Base-by-base conservation (phyloP, 805 yeast genomes). In the Saccharomycopsis javanensis region DNA sequence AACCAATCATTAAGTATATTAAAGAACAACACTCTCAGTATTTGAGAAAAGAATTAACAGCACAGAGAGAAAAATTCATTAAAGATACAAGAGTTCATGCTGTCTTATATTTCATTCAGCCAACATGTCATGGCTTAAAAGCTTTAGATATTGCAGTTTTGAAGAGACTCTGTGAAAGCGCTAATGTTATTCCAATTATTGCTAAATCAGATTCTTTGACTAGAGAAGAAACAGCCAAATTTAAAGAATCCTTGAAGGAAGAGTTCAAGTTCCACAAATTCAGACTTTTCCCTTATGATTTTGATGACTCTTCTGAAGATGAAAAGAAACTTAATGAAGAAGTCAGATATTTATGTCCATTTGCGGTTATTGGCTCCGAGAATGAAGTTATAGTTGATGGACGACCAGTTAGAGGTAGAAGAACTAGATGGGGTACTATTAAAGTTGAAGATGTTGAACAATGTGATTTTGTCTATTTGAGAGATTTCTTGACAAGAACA, bases 141-240 rank as follows among this genome's bases (percentile, higher is more conserved):
- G 82, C 86, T 37, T 76, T 94, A 64, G 99, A 92, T 71, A 74
- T 89, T 50, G 82, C 83, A 57, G 92, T 91, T 18, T 79, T 92
- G 67, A 86, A 81, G 69, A 88, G 87, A 72, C 77, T 92, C 61
- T 78, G 90, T 37, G 97, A 92, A 70, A 86, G 90, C 64, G 87
- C 94, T 60, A 92, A 92, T 68, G 97, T 92, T 54, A 87, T 94
- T 55, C 99, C 99, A 51, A 84, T 92, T 50, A 94, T 92, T 71
- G 97, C 97, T 60, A 92, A 94, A 74, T 79, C 95, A 30, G 99
- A 92, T 72, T 78, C 95, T 25, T 77, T 92, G 68, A 94, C 98
- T 20, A 71, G 87, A 58, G 86, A 83, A 54, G 99, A 92, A 75
- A 83, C 96, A 68, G 75, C 82, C 51, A 76, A 78, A 46, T 88